Conservation (phyloP, 2,329 filamentous ascomycete genomes). For the Neurospora sp. region DNA sequence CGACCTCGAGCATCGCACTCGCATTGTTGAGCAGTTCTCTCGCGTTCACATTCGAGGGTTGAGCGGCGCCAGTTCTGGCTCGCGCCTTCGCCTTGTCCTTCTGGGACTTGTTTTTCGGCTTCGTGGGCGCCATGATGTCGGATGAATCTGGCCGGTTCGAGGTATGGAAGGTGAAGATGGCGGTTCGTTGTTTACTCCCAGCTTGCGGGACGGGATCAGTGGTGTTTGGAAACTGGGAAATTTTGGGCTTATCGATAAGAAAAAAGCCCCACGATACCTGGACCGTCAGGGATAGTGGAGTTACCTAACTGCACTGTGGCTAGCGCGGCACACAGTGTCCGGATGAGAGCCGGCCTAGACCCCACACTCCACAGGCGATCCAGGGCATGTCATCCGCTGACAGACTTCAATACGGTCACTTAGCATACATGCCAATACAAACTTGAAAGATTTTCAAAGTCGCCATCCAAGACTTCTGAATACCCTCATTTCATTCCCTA, state of each 20-base stretch:
- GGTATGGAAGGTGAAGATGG: background rate
- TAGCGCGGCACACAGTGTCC: background rate
- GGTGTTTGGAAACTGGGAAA: conserved; percentile 1
- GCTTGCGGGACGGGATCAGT: background rate
- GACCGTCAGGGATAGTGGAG: background rate
- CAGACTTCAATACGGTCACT: background rate
- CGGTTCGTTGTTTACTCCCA: background rate
- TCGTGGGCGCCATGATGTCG: conserved; percentile 17
- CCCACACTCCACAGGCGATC: background rate
- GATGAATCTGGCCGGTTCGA: background rate
- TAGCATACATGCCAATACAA: background rate
- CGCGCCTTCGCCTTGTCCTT: conserved; percentile 14
- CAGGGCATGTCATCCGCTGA: background rate
- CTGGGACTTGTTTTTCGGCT: conserved; percentile 15
- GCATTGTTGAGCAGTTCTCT: conserved; percentile 24
- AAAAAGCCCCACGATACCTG: background rate
- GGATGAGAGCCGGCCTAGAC: background rate
- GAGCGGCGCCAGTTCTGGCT: conserved; percentile 7
- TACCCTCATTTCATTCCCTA: background rate
- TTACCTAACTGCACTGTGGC: background rate
- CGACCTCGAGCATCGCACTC: conserved; percentile 24
- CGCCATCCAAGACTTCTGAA: background rate
- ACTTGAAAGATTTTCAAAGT: background rate
- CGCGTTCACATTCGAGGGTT: conserved; percentile 13
- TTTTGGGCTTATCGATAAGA: conserved; percentile 13